Base-by-base conservation (phyloP, 129 eudicot genomes). In the Flaveria brownii region DNA sequence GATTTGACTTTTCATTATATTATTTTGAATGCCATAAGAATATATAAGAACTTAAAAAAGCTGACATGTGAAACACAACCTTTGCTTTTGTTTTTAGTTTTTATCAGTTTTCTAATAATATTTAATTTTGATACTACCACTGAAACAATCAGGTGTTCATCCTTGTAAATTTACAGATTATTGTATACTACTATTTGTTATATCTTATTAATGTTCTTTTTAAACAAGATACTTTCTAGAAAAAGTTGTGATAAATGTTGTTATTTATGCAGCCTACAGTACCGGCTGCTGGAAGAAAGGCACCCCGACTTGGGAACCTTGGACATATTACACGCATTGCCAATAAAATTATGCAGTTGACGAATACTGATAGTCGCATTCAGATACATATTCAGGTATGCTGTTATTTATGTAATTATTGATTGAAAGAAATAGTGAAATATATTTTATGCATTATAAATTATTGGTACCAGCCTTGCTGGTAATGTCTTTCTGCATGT, bases 301-400 rank as follows among this genome's bases (percentile, higher is more conserved):
- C 88, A 50, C 96, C 91, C 61, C 85, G 88, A 54, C 85, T 77
- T 49, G 97, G 97, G 55, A 87, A 87, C 82, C 83, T 89, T 57
- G 97, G 97, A 59, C 97, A 92, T 80, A 39, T 92, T n/a, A 92
- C 97, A 17, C 88, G 93, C 16, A 92, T 92, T 43, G 80, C 96
- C 60, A 92, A 92, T 77, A 92, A 86, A 73, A 87, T 92, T 70
- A 64, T 81, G 73, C 97, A 89, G 81, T 73, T 89, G 86, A 88
- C 84, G 70, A 88, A 84, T 56, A 71, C 65, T 26, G 87, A 89
- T 63, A 80, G 59, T 46, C 84, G 57, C 73, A 82, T 89, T 82
- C 91, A 86, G 83, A 82, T 75, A 25, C 86, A 85, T 77, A 77
- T 92, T 79, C 88, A 92, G 97, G 97, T 92, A 72, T 18, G 59